Evolutionary conservation across 192 early-diverging fungal genomes (phyloP).

Genomic region (Entomortierella beljakovae): DNA sequence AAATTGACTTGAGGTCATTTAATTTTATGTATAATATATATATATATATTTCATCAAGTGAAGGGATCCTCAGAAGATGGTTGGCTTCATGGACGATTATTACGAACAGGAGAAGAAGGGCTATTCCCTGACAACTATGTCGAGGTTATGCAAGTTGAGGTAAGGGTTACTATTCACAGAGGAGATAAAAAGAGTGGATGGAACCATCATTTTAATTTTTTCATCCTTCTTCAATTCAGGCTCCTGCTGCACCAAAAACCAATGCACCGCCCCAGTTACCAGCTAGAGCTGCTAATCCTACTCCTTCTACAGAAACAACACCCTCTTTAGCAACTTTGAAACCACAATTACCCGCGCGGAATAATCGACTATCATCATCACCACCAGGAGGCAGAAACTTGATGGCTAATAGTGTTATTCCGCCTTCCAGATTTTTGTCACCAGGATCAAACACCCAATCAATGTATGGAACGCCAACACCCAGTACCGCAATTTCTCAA

Average conservation of each 20-base stretch:
- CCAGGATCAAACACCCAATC: conserved; percentile 23
- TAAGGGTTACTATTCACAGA: neutral
- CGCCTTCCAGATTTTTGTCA: conserved; percentile 3
- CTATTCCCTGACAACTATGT: conserved; percentile 75
- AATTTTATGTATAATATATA: too few species aligned
- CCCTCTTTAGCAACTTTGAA: neutral
- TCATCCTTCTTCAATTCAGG: too few species aligned
- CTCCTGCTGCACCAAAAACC: neutral
- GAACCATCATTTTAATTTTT: neutral
- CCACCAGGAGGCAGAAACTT: conserved; percentile 2
- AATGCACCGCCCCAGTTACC: conserved; percentile 15
- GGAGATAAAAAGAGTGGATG: neutral
- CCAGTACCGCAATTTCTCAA: neutral
- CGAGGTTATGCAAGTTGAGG: conserved; percentile 42
- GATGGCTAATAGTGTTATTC: neutral
- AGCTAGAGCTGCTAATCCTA: neutral
- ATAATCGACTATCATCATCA: neutral
- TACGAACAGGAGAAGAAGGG: conserved; percentile 55
- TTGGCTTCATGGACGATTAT: conserved; percentile 67
- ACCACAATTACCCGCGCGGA: conserved; percentile 17
- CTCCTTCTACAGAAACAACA: neutral
- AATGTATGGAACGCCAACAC: neutral
- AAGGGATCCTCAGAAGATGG: conserved; percentile 63
- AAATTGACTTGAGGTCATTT: too few species aligned
- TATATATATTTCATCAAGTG: conserved; percentile 23